phyloP scores from a whole-genome alignment of 2,329 filamentous ascomycete genomes.

The Tolypocladium amazonense region DNA sequence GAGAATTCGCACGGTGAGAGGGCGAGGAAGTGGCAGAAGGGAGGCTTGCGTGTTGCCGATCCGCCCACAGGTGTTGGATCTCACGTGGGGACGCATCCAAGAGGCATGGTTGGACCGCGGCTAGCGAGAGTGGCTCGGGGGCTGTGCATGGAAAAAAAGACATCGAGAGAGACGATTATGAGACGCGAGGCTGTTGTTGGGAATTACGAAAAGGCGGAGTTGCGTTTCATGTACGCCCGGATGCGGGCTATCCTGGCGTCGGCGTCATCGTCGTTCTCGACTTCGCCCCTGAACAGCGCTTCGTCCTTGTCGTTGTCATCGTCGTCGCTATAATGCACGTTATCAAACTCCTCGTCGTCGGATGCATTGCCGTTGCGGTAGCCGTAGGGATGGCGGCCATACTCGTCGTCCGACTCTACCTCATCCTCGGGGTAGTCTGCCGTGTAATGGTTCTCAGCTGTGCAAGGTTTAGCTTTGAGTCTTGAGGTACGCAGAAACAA shows the following conservation, averaged over 20 bases:
- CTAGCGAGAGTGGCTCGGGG: neutral
- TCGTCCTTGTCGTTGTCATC: conserved; percentile 26
- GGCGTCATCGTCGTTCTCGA: conserved; percentile 22
- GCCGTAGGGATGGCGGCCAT: conserved; percentile 42
- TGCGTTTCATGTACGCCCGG: conserved; percentile 24
- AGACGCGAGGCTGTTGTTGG: neutral
- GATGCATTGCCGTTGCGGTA: conserved; percentile 44
- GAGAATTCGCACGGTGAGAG: neutral
- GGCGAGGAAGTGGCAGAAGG: neutral
- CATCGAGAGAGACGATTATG: neutral
- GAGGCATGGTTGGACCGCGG: neutral
- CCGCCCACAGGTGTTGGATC: neutral
- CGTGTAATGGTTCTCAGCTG: conserved; percentile 68
- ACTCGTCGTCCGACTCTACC: conserved; percentile 52
- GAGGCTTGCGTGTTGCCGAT: neutral
- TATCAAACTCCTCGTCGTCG: conserved; percentile 43
- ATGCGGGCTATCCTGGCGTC: conserved; percentile 27
- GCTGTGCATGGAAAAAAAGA: neutral
- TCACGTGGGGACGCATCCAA: neutral
- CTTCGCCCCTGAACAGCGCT: conserved; percentile 25
- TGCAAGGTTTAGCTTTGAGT: neutral
- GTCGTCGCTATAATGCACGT: conserved; percentile 34
- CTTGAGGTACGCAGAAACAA: neutral
- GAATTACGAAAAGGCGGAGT: conserved; percentile 9
- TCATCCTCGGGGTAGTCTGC: conserved; percentile 77